phyloP scores from a whole-genome alignment of 352 stramenopile genomes.

The Albugo candida region DNA sequence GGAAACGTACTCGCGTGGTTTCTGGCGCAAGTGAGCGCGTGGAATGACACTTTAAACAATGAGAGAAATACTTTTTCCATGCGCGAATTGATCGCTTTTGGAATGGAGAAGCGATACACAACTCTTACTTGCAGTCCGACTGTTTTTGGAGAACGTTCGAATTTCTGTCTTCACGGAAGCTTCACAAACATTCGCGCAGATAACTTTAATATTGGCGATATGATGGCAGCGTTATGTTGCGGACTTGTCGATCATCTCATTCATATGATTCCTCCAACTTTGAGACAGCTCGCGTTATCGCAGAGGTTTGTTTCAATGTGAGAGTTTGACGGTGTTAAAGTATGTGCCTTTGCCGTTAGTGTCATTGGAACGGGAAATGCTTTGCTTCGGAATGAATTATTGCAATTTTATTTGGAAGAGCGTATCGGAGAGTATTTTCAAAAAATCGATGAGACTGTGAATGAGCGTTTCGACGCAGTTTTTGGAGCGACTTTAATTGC shows the following conservation, averaged over 20 bases:
- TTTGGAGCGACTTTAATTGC: conserved; percentile 11
- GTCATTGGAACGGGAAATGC: conserved; percentile 60
- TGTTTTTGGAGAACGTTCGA: conserved; percentile 39
- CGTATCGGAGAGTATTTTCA: no score
- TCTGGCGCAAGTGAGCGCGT: no score
- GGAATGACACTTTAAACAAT: no score
- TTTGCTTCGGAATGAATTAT: conserved; percentile 33
- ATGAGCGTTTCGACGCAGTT: conserved; percentile 3
- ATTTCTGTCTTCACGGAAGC: conserved; percentile 15
- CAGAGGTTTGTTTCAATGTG: conserved; percentile 20
- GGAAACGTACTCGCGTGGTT: neutral
- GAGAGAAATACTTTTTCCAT: no score
- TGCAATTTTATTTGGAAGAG: conserved; percentile 26
- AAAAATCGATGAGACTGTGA: no score
- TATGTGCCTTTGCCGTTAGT: no score
- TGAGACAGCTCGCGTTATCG: conserved; percentile 12
- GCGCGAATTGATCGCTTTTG: conserved; percentile 24
- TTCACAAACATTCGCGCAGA: conserved; percentile 29
- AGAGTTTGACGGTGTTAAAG: neutral
- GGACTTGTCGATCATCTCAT: conserved; percentile 58
- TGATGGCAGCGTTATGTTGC: conserved; percentile 37
- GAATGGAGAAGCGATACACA: conserved; percentile 25
- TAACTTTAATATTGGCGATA: conserved; percentile 55
- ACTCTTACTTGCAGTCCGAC: conserved; percentile 36
- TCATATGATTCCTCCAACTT: conserved; percentile 28